Evolutionary conservation across 345 rosid species (phyloP).

Genomic region (Erodium maritimum): DNA sequence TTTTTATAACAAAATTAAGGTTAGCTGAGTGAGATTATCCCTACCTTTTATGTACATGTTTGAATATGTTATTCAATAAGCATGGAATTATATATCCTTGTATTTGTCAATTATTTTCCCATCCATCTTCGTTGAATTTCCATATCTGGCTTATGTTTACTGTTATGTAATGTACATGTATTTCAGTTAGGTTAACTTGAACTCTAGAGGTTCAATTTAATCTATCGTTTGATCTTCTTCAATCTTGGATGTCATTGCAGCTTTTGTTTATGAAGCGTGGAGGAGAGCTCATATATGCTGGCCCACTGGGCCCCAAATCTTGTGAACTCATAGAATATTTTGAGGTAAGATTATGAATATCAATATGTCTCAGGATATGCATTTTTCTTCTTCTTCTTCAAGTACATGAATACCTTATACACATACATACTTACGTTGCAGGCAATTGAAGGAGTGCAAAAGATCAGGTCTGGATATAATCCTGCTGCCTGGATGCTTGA

Average conservation of each 20-base stretch:
- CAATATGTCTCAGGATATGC: not conserved
- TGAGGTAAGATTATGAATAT: constrained; percentile 43
- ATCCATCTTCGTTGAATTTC: no score
- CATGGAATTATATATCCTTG: not conserved
- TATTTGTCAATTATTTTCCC: not conserved
- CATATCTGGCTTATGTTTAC: not conserved
- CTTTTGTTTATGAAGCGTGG: constrained; percentile 99
- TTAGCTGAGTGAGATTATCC: no score
- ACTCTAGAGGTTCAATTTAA: not conserved
- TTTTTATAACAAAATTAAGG: no score
- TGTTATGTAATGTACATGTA: not conserved
- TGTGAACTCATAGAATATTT: constrained; percentile 71
- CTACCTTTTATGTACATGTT: no score
- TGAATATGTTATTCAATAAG: no score
- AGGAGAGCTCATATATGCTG: constrained; percentile 94
- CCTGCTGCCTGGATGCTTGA: constrained; percentile 99
- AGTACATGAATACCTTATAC: not conserved
- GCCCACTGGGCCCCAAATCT: constrained; percentile 79
- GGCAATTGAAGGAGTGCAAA: constrained; percentile 79
- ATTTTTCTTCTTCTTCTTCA: not conserved
- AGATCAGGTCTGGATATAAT: constrained; percentile 67
- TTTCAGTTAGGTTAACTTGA: not conserved
- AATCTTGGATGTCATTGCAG: constrained; percentile 28
- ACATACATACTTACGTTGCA: constrained; percentile 15
- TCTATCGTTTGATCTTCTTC: not conserved